Percentiles rank a stretch among this genome's conserved stretches.
Conservation (phyloP, 2,329 filamentous ascomycete genomes). For the Amauroascus niger region DNA sequence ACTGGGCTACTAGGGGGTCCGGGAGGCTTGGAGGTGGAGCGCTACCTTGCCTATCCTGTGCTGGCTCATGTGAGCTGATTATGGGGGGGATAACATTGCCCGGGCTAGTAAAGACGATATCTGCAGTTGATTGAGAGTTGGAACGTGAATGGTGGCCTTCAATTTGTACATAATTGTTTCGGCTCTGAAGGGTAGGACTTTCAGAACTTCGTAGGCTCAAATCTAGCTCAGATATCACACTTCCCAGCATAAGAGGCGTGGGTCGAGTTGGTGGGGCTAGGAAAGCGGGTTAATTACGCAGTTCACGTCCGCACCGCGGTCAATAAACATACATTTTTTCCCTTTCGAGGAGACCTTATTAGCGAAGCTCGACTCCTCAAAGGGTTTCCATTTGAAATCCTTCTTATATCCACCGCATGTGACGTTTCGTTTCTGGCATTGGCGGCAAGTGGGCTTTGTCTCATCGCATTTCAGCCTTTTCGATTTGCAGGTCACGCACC, state of each 20-base stretch:
- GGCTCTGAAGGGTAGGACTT: not conserved
- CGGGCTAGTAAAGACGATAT: not conserved
- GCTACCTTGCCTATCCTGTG: not conserved
- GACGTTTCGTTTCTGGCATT: slow-evolving; percentile 57
- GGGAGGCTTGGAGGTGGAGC: not conserved
- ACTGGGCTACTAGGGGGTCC: not conserved
- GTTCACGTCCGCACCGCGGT: not conserved
- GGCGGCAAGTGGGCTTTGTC: slow-evolving; percentile 57
- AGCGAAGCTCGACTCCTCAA: slow-evolving; percentile 52
- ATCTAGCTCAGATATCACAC: not conserved
- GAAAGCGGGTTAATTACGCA: not conserved
- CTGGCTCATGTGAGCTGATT: not conserved
- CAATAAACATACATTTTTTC: slow-evolving; percentile 37
- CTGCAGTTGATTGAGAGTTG: not conserved
- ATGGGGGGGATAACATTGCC: not conserved
- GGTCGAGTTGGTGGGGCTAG: not conserved
- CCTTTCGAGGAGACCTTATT: slow-evolving; percentile 32
- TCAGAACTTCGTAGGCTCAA: not conserved
- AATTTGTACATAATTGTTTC: not conserved
- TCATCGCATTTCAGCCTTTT: slow-evolving; percentile 67
- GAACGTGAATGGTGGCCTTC: not conserved
- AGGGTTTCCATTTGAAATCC: slow-evolving; percentile 65
- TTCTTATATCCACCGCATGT: slow-evolving; percentile 63
- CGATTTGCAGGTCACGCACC: slow-evolving; percentile 63
- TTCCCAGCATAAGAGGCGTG: not conserved